These are phyloP conservation scores for Rhodocollybia butyracea DNA, from an alignment of 768 basidiomycete genomes.

Conservation along the genomic window DNA sequence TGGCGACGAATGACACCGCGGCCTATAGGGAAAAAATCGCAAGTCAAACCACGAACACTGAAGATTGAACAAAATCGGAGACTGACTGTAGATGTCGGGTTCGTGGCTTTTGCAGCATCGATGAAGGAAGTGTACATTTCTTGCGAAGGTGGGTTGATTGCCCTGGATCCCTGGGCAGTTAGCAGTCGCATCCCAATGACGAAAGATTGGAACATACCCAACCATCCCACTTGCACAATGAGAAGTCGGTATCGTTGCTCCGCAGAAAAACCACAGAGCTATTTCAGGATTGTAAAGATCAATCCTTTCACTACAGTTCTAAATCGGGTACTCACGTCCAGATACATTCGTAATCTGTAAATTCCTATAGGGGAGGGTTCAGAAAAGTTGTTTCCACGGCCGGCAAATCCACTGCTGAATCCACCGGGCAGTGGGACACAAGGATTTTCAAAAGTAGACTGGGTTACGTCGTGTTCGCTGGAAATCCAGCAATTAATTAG, in stretches of 20 bases:
- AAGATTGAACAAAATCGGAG: too few relatives aligned
- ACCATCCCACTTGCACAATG: slow-evolving; percentile 16
- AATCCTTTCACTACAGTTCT: too few relatives aligned
- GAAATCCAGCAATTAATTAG: not conserved
- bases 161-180: not conserved
- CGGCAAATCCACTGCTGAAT: slow-evolving; percentile 35
- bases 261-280: not conserved
- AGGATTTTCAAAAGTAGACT: slow-evolving; percentile 32
- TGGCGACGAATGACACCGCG: not conserved
- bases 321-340: slow-evolving; percentile 13
- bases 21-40: not conserved
- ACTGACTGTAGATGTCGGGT: not conserved
- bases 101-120: slow-evolving; percentile 8
- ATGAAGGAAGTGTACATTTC: slow-evolving; percentile 4
- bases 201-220: slow-evolving; percentile 8
- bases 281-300: not conserved
- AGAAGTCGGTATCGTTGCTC: not conserved
- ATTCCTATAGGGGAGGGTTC: slow-evolving; percentile 22
- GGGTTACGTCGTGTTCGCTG: slow-evolving; percentile 39
- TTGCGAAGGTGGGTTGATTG: slow-evolving; percentile 14
- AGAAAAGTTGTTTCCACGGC: slow-evolving; percentile 18
- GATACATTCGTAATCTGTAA: slow-evolving; percentile 31
- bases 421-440: slow-evolving; percentile 37
- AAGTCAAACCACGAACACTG: too few relatives aligned
- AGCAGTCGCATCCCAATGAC: not conserved